Percentiles rank a stretch among this genome's conserved stretches.
phyloP scores from a whole-genome alignment of 78 protist species.

The Dictyostelium firmibasis region DNA sequence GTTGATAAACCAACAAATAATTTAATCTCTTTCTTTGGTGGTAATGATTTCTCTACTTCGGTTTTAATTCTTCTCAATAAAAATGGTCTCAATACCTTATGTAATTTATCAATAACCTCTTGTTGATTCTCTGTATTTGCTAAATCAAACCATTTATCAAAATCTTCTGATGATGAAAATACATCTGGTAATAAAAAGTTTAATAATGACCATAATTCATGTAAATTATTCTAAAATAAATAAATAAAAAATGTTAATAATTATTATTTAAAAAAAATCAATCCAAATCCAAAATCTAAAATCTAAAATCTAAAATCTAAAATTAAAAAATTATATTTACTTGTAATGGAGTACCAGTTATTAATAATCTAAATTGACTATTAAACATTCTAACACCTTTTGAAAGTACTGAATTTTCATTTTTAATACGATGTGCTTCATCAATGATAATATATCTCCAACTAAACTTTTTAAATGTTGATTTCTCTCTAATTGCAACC shows the following conservation, averaged over 20 bases:
- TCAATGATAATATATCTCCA: conserved; percentile 96
- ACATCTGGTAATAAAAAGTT: conserved; percentile 98
- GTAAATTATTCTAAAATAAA: conserved; percentile 96
- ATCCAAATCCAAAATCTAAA: no score
- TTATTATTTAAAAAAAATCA: no score
- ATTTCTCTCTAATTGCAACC: conserved; percentile 88
- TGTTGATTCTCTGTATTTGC: conserved; percentile 60
- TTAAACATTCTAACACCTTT: conserved; percentile 77
- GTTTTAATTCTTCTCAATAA: conserved; percentile 96
- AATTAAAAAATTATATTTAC: no score
- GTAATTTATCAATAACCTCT: conserved; percentile 86
- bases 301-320: no score
- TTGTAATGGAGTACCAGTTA: conserved; percentile 98
- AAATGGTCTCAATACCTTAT: conserved; percentile 83
- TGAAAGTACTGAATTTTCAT: conserved; percentile 93
- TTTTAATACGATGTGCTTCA: conserved; percentile 99
- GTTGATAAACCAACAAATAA: conserved; percentile 85
- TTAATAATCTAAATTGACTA: conserved; percentile 87
- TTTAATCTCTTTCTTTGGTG: conserved; percentile 97
- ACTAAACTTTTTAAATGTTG: conserved; percentile 83
- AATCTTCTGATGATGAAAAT: conserved; percentile 90
- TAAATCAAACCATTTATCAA: conserved; percentile 95
- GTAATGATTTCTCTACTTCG: conserved; percentile 95
- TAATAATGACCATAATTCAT: conserved; percentile 99
- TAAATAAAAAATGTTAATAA: neutral